Percentiles rank a stretch among this genome's conserved stretches.
Conservation (phyloP, 305 asterid species). For the Fraxinus latifolia region DNA sequence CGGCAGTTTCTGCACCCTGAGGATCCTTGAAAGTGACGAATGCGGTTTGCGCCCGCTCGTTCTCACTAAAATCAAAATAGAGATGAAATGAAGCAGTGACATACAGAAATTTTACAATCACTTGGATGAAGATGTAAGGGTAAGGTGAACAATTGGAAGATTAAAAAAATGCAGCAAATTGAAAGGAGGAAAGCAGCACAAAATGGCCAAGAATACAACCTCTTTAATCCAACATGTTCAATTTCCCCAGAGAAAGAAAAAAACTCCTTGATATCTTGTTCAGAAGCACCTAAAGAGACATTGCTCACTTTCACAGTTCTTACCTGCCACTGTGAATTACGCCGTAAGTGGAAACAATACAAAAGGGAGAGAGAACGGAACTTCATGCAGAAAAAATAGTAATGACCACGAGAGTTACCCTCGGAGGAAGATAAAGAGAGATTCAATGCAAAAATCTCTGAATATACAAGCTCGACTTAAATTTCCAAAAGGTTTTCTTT, state of each 20-base stretch:
- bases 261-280: slow-evolving; percentile 73
- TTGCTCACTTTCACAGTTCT: slow-evolving; percentile 75
- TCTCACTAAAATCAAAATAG: slow-evolving; percentile 42
- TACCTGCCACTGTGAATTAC: slow-evolving; percentile 38
- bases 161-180: background rate
- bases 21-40: slow-evolving; percentile 72
- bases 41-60: slow-evolving; percentile 64
- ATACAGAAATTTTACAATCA: slow-evolving; percentile 3
- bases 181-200: background rate
- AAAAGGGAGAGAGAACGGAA: background rate
- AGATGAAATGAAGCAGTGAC: slow-evolving; percentile 15
- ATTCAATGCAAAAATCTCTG: background rate
- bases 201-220: slow-evolving; percentile 35
- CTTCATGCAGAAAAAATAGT: background rate
- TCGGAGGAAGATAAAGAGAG: background rate
- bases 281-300: slow-evolving; percentile 72
- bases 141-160: background rate
- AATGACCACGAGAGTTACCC: background rate
- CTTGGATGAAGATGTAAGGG: slow-evolving; percentile 1
- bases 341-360: background rate
- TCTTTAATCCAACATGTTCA: slow-evolving; percentile 58
- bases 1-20: slow-evolving; percentile 81
- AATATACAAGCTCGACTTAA: slow-evolving; percentile 14
- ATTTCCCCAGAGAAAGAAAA: slow-evolving; percentile 80
- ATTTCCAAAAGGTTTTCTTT: background rate